These are phyloP conservation scores for Cydonia oblonga DNA, from an alignment of 331 rosid species.

Conservation along the genomic window DNA sequence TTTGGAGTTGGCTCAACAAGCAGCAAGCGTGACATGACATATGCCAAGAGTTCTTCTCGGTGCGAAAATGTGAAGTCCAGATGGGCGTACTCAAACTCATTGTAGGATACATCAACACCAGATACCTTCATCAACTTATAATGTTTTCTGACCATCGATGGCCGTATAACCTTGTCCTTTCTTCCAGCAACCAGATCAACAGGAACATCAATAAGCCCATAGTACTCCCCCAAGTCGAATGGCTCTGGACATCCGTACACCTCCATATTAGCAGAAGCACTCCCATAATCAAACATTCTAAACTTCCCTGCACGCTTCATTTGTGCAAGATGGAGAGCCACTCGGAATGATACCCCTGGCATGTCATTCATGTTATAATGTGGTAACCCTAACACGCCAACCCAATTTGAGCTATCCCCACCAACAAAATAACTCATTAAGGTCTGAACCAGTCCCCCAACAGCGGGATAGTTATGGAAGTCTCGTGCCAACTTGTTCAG, in stretches of 20 bases:
- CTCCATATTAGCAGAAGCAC: conserved; percentile 35
- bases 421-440: conserved; percentile 81
- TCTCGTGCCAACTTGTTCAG: conserved; percentile 83
- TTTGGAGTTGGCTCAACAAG: conserved; percentile 43
- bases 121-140: conserved; percentile 54
- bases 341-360: conserved; percentile 76
- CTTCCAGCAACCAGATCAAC: conserved; percentile 86
- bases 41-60: conserved; percentile 75
- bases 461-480: conserved; percentile 80
- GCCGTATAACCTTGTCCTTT: conserved; percentile 76
- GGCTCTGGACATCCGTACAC: conserved; percentile 64
- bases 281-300: conserved; percentile 69
- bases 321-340: conserved; percentile 80
- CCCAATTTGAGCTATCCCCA: conserved; percentile 98
- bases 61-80: conserved; percentile 91
- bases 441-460: conserved; percentile 89
- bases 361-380: conserved; percentile 96
- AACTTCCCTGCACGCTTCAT: conserved; percentile 65
- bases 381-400: conserved; percentile 74
- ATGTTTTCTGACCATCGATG: conserved; percentile 80
- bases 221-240: conserved; percentile 55
- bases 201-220: conserved; percentile 56
- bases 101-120: conserved; percentile 52
- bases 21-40: conserved; percentile 67
- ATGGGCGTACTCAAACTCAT: conserved; percentile 83